A percentile compares a stretch with the other conserved stretches of the same genome.
phyloP scores from a whole-genome alignment of 495 filamentous ascomycete genomes.

The Chaetomium cochliodes region DNA sequence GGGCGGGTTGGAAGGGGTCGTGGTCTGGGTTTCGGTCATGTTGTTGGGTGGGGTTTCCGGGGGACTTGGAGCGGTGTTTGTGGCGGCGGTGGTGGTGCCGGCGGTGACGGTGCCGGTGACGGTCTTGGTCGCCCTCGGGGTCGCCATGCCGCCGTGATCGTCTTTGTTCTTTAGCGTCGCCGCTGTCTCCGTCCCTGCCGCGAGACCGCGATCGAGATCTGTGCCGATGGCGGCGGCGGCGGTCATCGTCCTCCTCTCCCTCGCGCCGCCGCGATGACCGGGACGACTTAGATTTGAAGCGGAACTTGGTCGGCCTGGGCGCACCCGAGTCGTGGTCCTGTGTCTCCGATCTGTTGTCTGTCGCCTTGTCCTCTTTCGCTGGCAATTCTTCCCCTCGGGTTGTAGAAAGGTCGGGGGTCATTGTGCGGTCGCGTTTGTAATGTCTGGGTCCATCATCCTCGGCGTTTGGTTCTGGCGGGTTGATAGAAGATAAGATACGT shows the following conservation, averaged over 20 bases:
- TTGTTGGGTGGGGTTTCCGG: conserved; percentile 20
- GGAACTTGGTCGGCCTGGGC: conserved; percentile 51
- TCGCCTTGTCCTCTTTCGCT: background rate
- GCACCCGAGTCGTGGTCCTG: background rate
- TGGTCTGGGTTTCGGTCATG: conserved; percentile 30
- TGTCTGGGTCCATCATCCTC: conserved; percentile 23
- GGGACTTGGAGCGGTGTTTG: conserved; percentile 32
- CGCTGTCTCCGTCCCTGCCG: background rate
- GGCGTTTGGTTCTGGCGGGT: conserved; percentile 30
- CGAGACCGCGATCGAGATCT: conserved; percentile 5
- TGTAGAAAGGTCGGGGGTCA: conserved; percentile 16
- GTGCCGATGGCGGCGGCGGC: conserved; percentile 26
- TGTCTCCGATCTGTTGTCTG: background rate
- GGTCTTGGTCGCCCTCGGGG: conserved; percentile 18
- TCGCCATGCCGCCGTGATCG: background rate
- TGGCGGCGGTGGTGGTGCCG: conserved; percentile 28
- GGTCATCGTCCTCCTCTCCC: conserved; percentile 24
- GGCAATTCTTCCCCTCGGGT: conserved; percentile 11
- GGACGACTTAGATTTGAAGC: conserved; percentile 53
- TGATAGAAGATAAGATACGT: conserved; percentile 48
- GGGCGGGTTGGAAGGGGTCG: conserved; percentile 52
- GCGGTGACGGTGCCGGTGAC: conserved; percentile 30
- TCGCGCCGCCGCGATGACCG: conserved; percentile 17
- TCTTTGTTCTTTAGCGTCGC: conserved; percentile 3
- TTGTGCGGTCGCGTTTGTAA: conserved; percentile 1